Evolutionary conservation across 495 filamentous ascomycete species (phyloP), one percentile per base, ranked within the genome.

Genomic region (Aspergillus carlsbadensis): DNA sequence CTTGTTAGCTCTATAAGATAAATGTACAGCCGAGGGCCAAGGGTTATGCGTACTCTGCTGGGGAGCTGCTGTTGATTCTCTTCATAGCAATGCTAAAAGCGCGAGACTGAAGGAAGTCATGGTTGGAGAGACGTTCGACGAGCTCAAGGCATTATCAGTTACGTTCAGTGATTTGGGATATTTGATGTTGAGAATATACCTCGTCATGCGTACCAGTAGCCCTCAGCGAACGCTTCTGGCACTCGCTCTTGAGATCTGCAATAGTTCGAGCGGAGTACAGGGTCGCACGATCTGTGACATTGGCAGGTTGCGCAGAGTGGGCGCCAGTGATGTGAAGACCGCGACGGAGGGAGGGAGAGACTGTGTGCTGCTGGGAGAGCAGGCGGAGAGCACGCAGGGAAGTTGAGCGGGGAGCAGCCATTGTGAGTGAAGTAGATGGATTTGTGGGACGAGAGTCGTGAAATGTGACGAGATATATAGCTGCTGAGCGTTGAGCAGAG

Each of bases 61-160:
- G 71, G 33, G 72, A 65, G 52, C 59, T 75, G 64, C 70, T 67
- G 54, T 74, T 76, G 58, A 78, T 78, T 44, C 74, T 62, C 58
- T 65, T 68, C 70, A 79, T 73, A 42, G 78, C 76, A 64, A 81
- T 83, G 70, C 72, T 78, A 67, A 81, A 83, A 54, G 79, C 74
- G 26, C 79, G 80, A 41, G 76, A 75, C 52, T 78, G 72, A 31
- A 80, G 66, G 58, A 78, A 66, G 46, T 83, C 79, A 65, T 81
- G 72, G 66, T 78, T 81, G 63, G 75, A 70, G 49, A 83, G 74
- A 54, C 79, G 80, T 52, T 77, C 69, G 15, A 77, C 68, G 34
- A 84, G 75, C 80, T 83, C 52, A 24, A 11, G 14, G 39, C 35
- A 54, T 51, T n/a, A 39, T 56, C 52, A 39, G 57, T 40, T 29